These are phyloP conservation scores for Chiua virens DNA, from an alignment of 768 basidiomycete species.

Conservation along the genomic window DNA sequence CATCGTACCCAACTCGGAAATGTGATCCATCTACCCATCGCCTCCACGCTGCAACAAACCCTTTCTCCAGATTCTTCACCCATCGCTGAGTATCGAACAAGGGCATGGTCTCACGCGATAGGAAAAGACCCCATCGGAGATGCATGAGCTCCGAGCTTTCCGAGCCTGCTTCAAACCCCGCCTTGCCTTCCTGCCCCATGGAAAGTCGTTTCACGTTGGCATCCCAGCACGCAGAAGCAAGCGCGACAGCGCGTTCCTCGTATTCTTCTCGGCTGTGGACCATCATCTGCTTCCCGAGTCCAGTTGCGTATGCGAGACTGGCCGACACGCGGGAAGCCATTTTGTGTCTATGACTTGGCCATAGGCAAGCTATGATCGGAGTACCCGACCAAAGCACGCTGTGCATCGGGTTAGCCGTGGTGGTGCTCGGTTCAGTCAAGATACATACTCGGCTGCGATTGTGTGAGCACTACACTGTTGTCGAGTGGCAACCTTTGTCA, in stretches of 20 bases:
- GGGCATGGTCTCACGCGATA: constrained; percentile 41
- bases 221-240: constrained; percentile 34
- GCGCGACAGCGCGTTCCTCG: constrained; percentile 43
- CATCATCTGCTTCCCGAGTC: constrained; percentile 47
- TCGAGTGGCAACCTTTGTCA: neutral
- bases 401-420: constrained; percentile 5
- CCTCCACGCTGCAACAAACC: constrained; percentile 42
- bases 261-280: constrained; percentile 44
- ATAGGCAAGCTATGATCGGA: constrained; percentile 46
- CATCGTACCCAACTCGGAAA: constrained; percentile 28
- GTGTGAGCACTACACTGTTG: constrained; percentile 53
- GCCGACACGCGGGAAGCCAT: constrained; percentile 54
- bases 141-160: constrained; percentile 37
- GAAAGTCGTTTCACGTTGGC: constrained; percentile 4
- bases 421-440: neutral
- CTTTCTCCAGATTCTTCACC: constrained; percentile 49
- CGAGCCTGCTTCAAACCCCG: neutral
- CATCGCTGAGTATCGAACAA: constrained; percentile 51
- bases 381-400: constrained; percentile 55
- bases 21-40: constrained; percentile 48
- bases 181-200: neutral
- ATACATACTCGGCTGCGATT: constrained; percentile 46
- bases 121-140: constrained; percentile 42
- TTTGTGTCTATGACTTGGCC: constrained; percentile 44
- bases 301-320: constrained; percentile 48